phyloP scores from a whole-genome alignment of 257 asterid species.

The Fraxinus cuspidata region DNA sequence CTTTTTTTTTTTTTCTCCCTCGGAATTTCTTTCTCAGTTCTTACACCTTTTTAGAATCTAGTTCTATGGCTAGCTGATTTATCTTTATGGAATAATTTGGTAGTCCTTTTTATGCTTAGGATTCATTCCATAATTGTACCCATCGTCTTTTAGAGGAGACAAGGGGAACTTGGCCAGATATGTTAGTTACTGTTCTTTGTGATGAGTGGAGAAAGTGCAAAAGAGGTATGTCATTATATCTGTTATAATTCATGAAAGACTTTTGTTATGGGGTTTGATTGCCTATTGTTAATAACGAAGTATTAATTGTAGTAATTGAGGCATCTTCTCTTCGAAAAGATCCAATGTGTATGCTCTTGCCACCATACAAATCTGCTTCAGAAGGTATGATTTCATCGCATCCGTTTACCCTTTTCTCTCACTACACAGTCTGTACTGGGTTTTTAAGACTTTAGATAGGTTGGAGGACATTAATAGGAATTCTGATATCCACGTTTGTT shows the following conservation, averaged over 20 bases:
- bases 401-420: constrained; percentile 22
- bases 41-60: constrained; percentile 20
- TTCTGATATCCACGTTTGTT: not conserved
- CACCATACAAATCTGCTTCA: constrained; percentile 41
- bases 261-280: constrained; percentile 12
- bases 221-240: constrained; percentile 55
- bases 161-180: constrained; percentile 86
- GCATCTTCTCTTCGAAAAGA: constrained; percentile 92
- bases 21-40: constrained; percentile 14
- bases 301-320: constrained; percentile 66
- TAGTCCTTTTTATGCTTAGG: constrained; percentile 44
- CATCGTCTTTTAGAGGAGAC: constrained; percentile 71
- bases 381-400: constrained; percentile 45
- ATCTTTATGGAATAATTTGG: constrained; percentile 25
- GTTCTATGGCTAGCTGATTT: constrained; percentile 15
- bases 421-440: not conserved
- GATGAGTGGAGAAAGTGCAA: constrained; percentile 99
- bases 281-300: constrained; percentile 20
- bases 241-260: constrained; percentile 10
- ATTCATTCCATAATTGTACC: constrained; percentile 57
- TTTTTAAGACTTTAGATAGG: not conserved
- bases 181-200: constrained; percentile 59
- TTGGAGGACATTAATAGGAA: not conserved
- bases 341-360: constrained; percentile 71
- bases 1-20: not conserved